Evolutionary conservation across 1,139 yeast genomes (phyloP).

Genomic region (Lodderomyces orthopsilosis): DNA sequence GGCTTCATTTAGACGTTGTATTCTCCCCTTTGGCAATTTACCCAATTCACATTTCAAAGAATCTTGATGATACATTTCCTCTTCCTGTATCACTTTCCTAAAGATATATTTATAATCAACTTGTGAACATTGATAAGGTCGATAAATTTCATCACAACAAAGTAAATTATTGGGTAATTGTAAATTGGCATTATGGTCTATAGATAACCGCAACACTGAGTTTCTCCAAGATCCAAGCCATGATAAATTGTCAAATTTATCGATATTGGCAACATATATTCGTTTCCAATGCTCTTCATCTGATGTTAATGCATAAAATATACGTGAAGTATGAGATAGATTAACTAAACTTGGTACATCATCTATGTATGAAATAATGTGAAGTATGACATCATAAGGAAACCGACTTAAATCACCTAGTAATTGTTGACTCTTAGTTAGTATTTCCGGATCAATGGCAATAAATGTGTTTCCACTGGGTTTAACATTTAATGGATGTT

Average conservation of each 20-base stretch:
- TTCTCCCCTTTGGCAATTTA: conserved; percentile 33
- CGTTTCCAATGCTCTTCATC: conserved; percentile 81
- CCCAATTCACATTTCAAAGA: conserved; percentile 18
- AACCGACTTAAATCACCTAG: conserved; percentile 55
- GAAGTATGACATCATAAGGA: conserved; percentile 58
- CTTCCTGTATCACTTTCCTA: conserved; percentile 47
- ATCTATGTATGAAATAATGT: conserved; percentile 44
- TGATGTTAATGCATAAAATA: conserved; percentile 67
- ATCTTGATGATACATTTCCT: conserved; percentile 31
- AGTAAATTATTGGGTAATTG: conserved; percentile 34
- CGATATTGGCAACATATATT: conserved; percentile 38
- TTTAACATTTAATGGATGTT: conserved; percentile 71
- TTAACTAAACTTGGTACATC: conserved; percentile 44
- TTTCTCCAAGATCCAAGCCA: conserved; percentile 85
- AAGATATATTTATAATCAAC: conserved; percentile 55
- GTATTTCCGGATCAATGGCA: conserved; percentile 16
- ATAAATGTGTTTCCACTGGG: conserved; percentile 65
- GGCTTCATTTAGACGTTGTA: conserved; percentile 46
- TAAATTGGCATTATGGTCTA: conserved; percentile 38
- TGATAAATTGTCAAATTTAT: conserved; percentile 15
- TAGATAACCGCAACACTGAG: conserved; percentile 45
- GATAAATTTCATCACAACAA: conserved; percentile 61
- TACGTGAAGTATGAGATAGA: conserved; percentile 58
- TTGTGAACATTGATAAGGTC: conserved; percentile 80
- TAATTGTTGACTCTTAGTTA: conserved; percentile 25